Evolutionary conservation across 1,139 yeast species (phyloP).

Genomic region (Debaryomyces coudertii): DNA sequence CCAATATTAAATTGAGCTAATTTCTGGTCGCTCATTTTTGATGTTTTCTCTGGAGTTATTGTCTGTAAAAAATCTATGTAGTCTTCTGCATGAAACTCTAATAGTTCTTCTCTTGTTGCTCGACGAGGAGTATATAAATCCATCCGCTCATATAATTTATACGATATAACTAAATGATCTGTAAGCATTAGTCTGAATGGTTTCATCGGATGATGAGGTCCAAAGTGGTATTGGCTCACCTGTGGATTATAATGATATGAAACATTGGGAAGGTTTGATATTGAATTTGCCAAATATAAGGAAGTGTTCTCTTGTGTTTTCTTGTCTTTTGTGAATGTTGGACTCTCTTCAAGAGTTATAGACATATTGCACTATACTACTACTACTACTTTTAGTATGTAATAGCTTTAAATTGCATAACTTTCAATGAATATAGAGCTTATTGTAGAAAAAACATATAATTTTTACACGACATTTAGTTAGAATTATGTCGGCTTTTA

Average conservation of each 20-base stretch:
- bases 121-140: constrained; percentile 81
- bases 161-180: constrained; percentile 84
- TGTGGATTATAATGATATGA: constrained; percentile 89
- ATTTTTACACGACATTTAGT: constrained; percentile 10
- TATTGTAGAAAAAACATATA: not conserved
- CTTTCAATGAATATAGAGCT: not conserved
- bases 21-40: constrained; percentile 56
- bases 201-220: constrained; percentile 95
- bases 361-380: constrained; percentile 17
- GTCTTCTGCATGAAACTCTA: constrained; percentile 84
- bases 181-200: constrained; percentile 95
- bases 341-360: constrained; percentile 23
- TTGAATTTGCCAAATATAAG: constrained; percentile 48
- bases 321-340: constrained; percentile 53
- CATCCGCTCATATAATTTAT: constrained; percentile 87
- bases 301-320: constrained; percentile 65
- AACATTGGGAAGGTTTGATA: constrained; percentile 54
- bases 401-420: not conserved
- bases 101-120: constrained; percentile 79
- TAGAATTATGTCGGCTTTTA: constrained; percentile 3
- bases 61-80: constrained; percentile 77
- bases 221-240: constrained; percentile 83
- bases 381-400: not conserved
- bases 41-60: constrained; percentile 80
- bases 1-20: constrained; percentile 87